phyloP scores from a whole-genome alignment of 2,329 filamentous ascomycete species.

The Penicillium decumbens region DNA sequence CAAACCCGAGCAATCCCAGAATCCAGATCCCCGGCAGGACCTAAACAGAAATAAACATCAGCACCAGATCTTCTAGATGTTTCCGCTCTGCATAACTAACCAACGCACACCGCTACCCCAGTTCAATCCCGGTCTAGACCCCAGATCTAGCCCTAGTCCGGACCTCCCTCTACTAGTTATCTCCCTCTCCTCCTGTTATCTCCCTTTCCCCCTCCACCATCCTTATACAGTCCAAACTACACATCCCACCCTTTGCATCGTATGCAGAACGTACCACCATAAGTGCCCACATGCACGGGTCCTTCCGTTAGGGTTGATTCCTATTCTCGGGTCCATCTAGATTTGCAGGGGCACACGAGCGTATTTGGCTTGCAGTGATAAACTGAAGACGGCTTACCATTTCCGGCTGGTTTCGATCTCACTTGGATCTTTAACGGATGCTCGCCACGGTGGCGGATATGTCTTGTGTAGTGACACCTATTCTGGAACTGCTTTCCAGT shows the following conservation, averaged over 20 bases:
- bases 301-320: background rate
- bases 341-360: background rate
- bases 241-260: background rate
- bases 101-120: background rate
- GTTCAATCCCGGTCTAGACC: background rate
- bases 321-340: background rate
- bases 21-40: background rate
- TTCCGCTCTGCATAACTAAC: background rate
- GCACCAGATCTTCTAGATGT: conserved; percentile 4
- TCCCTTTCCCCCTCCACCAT: background rate
- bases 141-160: background rate
- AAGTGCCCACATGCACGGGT: background rate
- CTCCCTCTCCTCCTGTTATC: background rate
- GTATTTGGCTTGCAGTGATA: background rate
- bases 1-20: conserved; percentile 2
- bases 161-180: background rate
- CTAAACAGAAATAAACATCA: conserved; percentile 6
- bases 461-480: background rate
- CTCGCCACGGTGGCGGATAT: background rate
- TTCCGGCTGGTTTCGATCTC: background rate
- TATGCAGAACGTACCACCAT: background rate
- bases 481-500: background rate
- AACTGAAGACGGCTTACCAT: background rate
- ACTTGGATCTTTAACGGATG: background rate
- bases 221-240: background rate